Base-by-base conservation (phyloP, 495 filamentous ascomycete genomes). In the Podospora pseudopauciseta region DNA sequence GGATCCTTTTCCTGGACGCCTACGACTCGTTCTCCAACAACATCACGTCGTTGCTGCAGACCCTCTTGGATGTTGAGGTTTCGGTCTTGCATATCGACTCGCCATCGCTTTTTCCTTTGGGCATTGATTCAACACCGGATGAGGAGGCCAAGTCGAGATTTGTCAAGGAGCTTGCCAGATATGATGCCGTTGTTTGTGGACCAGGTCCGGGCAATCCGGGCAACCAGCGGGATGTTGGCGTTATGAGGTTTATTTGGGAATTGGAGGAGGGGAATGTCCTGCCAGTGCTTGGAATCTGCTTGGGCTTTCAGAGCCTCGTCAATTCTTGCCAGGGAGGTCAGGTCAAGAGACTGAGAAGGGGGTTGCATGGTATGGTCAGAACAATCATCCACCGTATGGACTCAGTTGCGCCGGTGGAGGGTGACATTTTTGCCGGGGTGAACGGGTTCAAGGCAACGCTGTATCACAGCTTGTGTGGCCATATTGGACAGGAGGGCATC, bases 21-120 rank as follows among this genome's bases (percentile, higher is more conserved):
- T 96, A 96, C 74, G 95, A 97, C 79, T 97, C 94, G 64, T 97
- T 97, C 81, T 89, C 94, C 57, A 91, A 96, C 80, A 97, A 97
- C 81, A 94, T 97, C 68, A 86, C 94, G 58, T 84, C 89, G 18
- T 87, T 95, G 71, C 84, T 97, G 19, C 82, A 88, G 68, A 86
- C 89, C 9, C 81, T 82, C 18, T 80, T 93, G 11, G 77, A 80
- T 61, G 91, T 85, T 28, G 80, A 87, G 26, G 89, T 97, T 60
- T 87, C 86, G 6, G 84, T 89, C 15, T 83, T 96, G 67, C 87
- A 86, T 65, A 93, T 94, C 70, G 92, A 95, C 72, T 77, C 83
- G 5, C 84, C 77, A 6, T 75, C 77, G 23, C 71, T 80, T 3
- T 28, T 70, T 19, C 74, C 76, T 2, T 49, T 3, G 1, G 39